Base-by-base conservation (phyloP, 495 filamentous ascomycete genomes). In the Cercophora newfieldiana region DNA sequence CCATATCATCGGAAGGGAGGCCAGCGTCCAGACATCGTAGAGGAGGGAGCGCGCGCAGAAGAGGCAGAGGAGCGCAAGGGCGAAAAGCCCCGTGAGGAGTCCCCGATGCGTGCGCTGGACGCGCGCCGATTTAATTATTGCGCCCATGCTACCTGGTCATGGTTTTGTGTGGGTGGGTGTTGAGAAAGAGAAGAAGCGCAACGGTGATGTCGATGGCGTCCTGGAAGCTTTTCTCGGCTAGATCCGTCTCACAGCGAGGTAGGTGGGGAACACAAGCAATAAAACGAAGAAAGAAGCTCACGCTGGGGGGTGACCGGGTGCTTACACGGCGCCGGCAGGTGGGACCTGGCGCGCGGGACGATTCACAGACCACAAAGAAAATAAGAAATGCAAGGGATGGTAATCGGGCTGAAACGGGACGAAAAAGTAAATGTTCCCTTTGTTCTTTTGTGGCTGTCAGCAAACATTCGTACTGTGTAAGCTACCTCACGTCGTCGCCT, bases 1-100 rank as follows among this genome's bases (percentile, higher is more conserved):
- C 76, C 77, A 80, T 12, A 66, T 58, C 31, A 73, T 37, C 1
- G 75, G 75, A 7, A 79, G 67, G 24, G 75, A 54, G 29, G 69
- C 69, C 19, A 79, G 73, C 7, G 72, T 72, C 59, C 63, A 69
- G 21, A 70, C 26, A 4, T 74, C 69, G 65, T 68, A 49, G 24
- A 78, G 57, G 1, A 75, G 3, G 4, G 31, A 8, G 28, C 70
- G 74, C 37, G 66, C 63, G 57, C 37, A 68, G 33, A 63, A 69
- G 14, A 71, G 31, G 4, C 37, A 57, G 16, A 69, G 0, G 49
- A 71, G 5, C 26, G 57, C 22, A 57, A 71, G 50, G 33, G 21
- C 29, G 24, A 71, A 1, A 22, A 44, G 25, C 16, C 26, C 54
- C 18, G 65, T 29, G 25, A 70, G 31, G 51, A 70, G n/a, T 28